These are phyloP conservation scores for Hippophae tibetana DNA, from an alignment of 306 rosid species.

Conservation along the genomic window DNA sequence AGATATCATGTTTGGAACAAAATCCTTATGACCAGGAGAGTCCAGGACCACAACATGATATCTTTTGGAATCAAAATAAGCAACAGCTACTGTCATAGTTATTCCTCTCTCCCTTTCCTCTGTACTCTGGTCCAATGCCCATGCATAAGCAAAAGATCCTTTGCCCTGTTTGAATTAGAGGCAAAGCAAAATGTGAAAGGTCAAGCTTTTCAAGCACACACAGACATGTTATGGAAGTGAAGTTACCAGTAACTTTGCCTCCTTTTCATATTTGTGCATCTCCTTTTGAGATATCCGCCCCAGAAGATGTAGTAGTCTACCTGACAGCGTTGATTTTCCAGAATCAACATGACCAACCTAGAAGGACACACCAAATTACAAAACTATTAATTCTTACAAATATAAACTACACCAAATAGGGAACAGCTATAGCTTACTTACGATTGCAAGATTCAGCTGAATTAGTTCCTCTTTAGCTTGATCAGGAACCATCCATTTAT, in stretches of 20 bases:
- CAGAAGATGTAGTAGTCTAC: constrained; percentile 71
- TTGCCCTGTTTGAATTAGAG: constrained; percentile 54
- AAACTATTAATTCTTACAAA: constrained; percentile 11
- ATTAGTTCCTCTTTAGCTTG: constrained; percentile 58
- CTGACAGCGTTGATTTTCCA: constrained; percentile 96
- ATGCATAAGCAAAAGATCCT: constrained; percentile 94
- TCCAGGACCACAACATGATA: constrained; percentile 94
- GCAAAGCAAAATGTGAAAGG: constrained; percentile 12
- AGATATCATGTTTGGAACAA: constrained; percentile 95
- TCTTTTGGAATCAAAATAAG: constrained; percentile 81
- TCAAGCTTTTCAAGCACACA: constrained; percentile 16
- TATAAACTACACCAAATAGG: constrained; percentile 5
- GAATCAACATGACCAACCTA: constrained; percentile 99
- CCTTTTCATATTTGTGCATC: constrained; percentile 96
- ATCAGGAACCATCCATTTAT: constrained; percentile 90
- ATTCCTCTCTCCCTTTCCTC: constrained; percentile 99
- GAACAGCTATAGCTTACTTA: constrained; percentile 30
- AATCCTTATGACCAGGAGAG: constrained; percentile 98
- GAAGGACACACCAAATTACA: constrained; percentile 25
- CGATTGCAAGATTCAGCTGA: constrained; percentile 92
- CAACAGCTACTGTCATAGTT: constrained; percentile 97
- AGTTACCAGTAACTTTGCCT: constrained; percentile 70
- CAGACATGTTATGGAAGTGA: constrained; percentile 12
- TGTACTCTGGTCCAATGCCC: constrained; percentile 96
- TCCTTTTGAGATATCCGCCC: constrained; percentile 83